phyloP scores from a whole-genome alignment of 2,329 filamentous ascomycete species.

The Raffaelea deltoideospora region DNA sequence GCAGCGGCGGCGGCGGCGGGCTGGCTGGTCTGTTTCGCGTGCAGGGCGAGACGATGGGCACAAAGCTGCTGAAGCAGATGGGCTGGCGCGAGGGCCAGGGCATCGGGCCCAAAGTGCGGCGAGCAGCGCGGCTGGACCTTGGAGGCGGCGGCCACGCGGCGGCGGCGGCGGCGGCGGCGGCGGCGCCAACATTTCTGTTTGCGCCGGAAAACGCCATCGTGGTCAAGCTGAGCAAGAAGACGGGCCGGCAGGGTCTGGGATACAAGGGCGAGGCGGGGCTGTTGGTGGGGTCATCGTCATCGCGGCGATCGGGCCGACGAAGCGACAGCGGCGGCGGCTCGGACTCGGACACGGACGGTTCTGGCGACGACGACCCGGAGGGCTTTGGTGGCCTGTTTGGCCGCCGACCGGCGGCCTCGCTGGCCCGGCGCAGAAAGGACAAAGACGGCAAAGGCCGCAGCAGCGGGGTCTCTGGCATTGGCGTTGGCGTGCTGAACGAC shows the following conservation, averaged over 20 bases:
- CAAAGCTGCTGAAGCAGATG: conserved; percentile 77
- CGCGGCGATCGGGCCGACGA: conserved; percentile 9
- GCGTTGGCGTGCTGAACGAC: conserved; percentile 80
- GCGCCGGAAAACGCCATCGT: conserved; percentile 67
- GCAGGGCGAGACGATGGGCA: conserved; percentile 71
- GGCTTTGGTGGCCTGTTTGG: conserved; percentile 6
- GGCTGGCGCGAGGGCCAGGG: conserved; percentile 93
- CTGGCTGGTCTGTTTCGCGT: conserved; percentile 59
- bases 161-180: conserved; percentile 22
- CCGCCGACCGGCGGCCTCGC: conserved; percentile 11
- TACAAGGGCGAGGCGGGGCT: conserved; percentile 45
- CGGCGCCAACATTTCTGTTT: conserved; percentile 68
- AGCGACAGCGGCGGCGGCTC: conserved; percentile 28
- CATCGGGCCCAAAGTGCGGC: conserved; percentile 70
- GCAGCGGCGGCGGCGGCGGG: no score
- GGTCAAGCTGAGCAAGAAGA: conserved; percentile 50
- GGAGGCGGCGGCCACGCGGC: conserved; percentile 31
- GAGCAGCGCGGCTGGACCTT: conserved; percentile 57
- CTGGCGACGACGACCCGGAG: conserved; percentile 18
- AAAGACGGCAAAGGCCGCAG: conserved; percentile 31
- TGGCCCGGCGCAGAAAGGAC: no score
- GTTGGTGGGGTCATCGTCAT: conserved; percentile 15
- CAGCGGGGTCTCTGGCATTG: conserved; percentile 46
- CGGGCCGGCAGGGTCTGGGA: conserved; percentile 56
- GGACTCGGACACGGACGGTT: conserved; percentile 27